Percentiles rank a stretch among this genome's conserved stretches.
phyloP scores from a whole-genome alignment of 148 eudicot species.

The Silene uniflora region DNA sequence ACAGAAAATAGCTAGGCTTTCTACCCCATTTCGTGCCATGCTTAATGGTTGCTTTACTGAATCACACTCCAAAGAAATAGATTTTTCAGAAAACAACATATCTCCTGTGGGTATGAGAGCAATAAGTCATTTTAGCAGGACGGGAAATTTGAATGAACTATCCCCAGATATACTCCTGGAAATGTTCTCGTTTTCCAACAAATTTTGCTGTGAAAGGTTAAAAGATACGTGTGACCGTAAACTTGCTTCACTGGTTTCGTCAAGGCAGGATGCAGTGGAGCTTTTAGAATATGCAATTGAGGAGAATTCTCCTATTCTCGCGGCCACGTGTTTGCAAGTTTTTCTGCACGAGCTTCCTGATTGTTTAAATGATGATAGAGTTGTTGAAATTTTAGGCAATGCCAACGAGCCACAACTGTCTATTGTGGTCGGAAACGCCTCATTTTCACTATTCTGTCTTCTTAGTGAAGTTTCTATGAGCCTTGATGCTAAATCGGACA shows the following conservation, averaged over 20 bases:
- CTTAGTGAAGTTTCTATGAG: slow-evolving; percentile 77
- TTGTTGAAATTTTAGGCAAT: slow-evolving; percentile 55
- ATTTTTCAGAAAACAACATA: slow-evolving; percentile 70
- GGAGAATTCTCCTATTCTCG: slow-evolving; percentile 71
- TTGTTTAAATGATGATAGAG: slow-evolving; percentile 51
- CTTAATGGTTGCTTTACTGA: slow-evolving; percentile 84
- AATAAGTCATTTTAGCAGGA: slow-evolving; percentile 55
- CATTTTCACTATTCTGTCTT: slow-evolving; percentile 70
- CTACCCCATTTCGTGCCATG: slow-evolving; percentile 88
- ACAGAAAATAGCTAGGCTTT: slow-evolving; percentile 70
- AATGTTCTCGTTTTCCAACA: slow-evolving; percentile 67
- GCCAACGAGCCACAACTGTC: slow-evolving; percentile 51
- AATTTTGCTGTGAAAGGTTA: slow-evolving; percentile 79
- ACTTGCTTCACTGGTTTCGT: slow-evolving; percentile 64
- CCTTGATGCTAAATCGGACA: slow-evolving; percentile 59
- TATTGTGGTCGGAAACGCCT: slow-evolving; percentile 57
- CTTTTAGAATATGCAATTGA: slow-evolving; percentile 78
- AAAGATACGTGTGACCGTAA: slow-evolving; percentile 84
- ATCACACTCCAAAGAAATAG: slow-evolving; percentile 60
- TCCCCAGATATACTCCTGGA: slow-evolving; percentile 59
- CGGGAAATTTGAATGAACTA: slow-evolving; percentile 45
- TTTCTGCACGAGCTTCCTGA: slow-evolving; percentile 80
- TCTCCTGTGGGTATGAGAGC: slow-evolving; percentile 73
- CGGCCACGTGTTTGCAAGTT: slow-evolving; percentile 87
- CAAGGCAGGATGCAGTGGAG: slow-evolving; percentile 61